Evolutionary conservation across 345 rosid species (phyloP).

Genomic region (Eucalyptus pauciflora): DNA sequence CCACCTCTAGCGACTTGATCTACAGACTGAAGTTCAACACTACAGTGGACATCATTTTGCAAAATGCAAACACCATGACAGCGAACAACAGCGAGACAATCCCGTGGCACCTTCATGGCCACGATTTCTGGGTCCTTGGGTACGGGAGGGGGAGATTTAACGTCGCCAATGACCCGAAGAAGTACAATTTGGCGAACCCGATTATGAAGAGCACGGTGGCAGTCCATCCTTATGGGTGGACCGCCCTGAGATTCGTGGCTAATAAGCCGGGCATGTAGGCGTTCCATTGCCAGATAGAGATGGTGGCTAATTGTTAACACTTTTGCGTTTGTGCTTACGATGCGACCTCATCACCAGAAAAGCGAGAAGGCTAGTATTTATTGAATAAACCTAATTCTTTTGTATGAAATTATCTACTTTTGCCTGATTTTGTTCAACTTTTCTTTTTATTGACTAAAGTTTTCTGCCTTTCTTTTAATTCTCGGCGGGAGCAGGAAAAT

Average conservation of each 20-base stretch:
- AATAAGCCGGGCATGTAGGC: slow-evolving; percentile 44
- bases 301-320: neutral
- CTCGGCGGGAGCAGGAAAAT: neutral
- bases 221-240: neutral
- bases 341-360: neutral
- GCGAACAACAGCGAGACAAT: too few relatives aligned
- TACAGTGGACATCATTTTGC: slow-evolving; percentile 8
- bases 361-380: neutral
- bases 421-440: neutral
- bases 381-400: neutral
- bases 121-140: too few relatives aligned
- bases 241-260: slow-evolving; percentile 47
- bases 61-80: too few relatives aligned
- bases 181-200: too few relatives aligned
- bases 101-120: too few relatives aligned
- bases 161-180: too few relatives aligned
- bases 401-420: neutral
- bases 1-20: slow-evolving; percentile 18
- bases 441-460: neutral
- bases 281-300: too few relatives aligned
- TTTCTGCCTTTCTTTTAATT: neutral
- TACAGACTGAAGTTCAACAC: slow-evolving; percentile 35
- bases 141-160: too few relatives aligned
- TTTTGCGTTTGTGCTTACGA: neutral
- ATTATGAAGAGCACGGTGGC: too few relatives aligned